A percentile compares a stretch with the other conserved stretches of the same genome.
These are phyloP conservation scores for Leishmania gerbilli DNA, from an alignment of 208 protist species.

Conservation along the genomic window DNA sequence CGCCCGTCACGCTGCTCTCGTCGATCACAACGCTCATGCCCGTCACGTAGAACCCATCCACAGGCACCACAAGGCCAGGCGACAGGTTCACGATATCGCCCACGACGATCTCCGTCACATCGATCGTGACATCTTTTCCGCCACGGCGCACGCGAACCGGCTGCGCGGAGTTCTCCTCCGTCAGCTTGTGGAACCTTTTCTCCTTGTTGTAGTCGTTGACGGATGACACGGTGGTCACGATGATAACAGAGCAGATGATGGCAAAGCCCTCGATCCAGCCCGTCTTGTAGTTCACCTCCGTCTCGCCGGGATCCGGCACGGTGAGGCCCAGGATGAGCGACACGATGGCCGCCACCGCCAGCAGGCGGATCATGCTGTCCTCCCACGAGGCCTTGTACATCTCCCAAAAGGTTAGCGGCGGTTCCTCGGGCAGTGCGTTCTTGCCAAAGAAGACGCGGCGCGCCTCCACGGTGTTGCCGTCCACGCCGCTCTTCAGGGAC, in stretches of 20 bases:
- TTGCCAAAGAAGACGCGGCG: slow-evolving; percentile 55
- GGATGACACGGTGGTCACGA: slow-evolving; percentile 94
- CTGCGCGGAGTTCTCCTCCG: slow-evolving; percentile 90
- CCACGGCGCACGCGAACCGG: slow-evolving; percentile 90
- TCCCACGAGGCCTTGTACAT: slow-evolving; percentile 79
- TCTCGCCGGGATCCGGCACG: slow-evolving; percentile 65
- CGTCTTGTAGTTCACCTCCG: slow-evolving; percentile 67
- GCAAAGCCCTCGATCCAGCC: slow-evolving; percentile 97
- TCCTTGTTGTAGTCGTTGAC: slow-evolving; percentile 97
- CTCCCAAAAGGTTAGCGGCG: slow-evolving; percentile 77
- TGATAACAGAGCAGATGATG: slow-evolving; percentile 95
- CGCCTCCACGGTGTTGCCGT: slow-evolving; percentile 27
- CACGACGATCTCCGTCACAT: slow-evolving; percentile 94
- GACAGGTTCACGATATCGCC: slow-evolving; percentile 94
- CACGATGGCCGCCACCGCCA: slow-evolving; percentile 62
- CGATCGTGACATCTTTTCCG: slow-evolving; percentile 80
- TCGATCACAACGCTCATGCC: slow-evolving; percentile 85
- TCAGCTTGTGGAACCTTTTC: slow-evolving; percentile 94
- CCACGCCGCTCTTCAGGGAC: slow-evolving; percentile 63
- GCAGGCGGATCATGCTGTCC: slow-evolving; percentile 83
- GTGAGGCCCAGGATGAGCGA: slow-evolving; percentile 81
- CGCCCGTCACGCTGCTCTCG: slow-evolving; percentile 94
- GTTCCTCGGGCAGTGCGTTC: slow-evolving; percentile 76
- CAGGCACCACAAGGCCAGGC: slow-evolving; percentile 89
- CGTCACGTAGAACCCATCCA: slow-evolving; percentile 93